These are phyloP conservation scores for Exophiala viscosa DNA, from an alignment of 2,329 filamentous ascomycete species.

Conservation along the genomic window DNA sequence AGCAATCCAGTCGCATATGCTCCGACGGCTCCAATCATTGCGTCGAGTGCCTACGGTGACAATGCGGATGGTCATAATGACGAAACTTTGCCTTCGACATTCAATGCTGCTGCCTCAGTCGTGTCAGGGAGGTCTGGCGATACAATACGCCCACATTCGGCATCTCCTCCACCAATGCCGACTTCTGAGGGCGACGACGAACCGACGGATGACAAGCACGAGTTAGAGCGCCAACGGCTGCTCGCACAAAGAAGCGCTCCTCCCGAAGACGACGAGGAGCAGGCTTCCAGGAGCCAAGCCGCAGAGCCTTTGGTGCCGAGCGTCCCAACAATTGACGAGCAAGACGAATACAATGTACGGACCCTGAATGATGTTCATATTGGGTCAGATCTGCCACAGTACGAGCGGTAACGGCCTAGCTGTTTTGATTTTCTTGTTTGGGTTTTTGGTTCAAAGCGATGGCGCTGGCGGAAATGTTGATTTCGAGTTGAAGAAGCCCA, in stretches of 20 bases:
- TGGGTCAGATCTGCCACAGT: constrained; percentile 43
- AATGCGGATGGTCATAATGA: constrained; percentile 39
- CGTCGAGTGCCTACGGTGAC: constrained; percentile 36
- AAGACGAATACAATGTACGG: constrained; percentile 49
- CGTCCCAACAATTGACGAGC: constrained; percentile 57
- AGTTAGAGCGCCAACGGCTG: constrained; percentile 65
- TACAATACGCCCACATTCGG: constrained; percentile 28
- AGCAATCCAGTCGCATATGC: constrained; percentile 32
- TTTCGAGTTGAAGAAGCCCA: not conserved
- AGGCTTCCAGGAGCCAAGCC: constrained; percentile 23
- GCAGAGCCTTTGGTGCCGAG: constrained; percentile 34
- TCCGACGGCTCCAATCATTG: constrained; percentile 45
- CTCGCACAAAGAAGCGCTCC: constrained; percentile 63
- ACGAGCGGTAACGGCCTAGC: constrained; percentile 37
- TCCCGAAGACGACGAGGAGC: constrained; percentile 27
- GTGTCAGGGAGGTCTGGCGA: constrained; percentile 32
- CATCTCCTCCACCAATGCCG: constrained; percentile 18
- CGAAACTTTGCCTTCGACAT: constrained; percentile 24
- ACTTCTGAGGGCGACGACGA: constrained; percentile 38
- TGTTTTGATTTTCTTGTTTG: constrained; percentile 5
- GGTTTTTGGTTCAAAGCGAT: constrained; percentile 18
- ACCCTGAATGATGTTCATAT: constrained; percentile 37
- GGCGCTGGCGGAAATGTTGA: constrained; percentile 17
- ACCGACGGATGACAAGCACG: constrained; percentile 69
- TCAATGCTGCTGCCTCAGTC: constrained; percentile 21